Percentiles rank a stretch among this genome's conserved stretches.
These are phyloP conservation scores for Colletotrichum salicis DNA, from an alignment of 2,329 filamentous ascomycete genomes.

Conservation along the genomic window DNA sequence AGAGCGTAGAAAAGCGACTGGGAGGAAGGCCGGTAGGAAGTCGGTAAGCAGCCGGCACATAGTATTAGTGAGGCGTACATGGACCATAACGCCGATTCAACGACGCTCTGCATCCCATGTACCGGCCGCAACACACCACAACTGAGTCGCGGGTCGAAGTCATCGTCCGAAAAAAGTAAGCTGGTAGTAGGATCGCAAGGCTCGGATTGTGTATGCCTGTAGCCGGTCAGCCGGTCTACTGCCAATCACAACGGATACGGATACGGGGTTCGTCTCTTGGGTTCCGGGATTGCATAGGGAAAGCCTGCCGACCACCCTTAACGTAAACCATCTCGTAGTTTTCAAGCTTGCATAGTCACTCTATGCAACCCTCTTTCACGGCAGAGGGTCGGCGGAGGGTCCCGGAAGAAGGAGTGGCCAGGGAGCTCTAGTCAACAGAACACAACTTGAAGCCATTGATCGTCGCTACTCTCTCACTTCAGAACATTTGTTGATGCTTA, in stretches of 20 bases:
- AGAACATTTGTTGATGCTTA: background rate
- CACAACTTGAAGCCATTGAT: background rate
- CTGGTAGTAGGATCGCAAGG: background rate
- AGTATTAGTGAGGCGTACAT: background rate
- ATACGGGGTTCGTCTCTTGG: constrained; percentile 32
- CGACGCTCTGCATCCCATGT: background rate
- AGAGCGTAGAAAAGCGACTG: background rate
- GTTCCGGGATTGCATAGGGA: constrained; percentile 2
- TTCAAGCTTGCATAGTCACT: background rate
- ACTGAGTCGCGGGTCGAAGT: constrained; percentile 6
- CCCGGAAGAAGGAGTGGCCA: background rate
- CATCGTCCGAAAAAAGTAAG: constrained; percentile 4
- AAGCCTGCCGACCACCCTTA: constrained; percentile 17
- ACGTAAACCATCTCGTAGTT: background rate
- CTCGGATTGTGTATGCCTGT: background rate
- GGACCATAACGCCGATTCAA: background rate
- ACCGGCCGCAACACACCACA: background rate
- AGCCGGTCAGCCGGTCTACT: background rate
- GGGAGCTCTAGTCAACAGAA: background rate
- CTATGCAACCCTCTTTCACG: background rate
- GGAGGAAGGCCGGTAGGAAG: background rate
- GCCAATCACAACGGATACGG: constrained; percentile 23
- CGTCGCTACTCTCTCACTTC: background rate
- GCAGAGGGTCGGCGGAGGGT: background rate
- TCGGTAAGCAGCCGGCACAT: background rate